Evolutionary conservation across 1,284 basidiomycete species (phyloP).

Genomic region (Bjerkandera adusta): DNA sequence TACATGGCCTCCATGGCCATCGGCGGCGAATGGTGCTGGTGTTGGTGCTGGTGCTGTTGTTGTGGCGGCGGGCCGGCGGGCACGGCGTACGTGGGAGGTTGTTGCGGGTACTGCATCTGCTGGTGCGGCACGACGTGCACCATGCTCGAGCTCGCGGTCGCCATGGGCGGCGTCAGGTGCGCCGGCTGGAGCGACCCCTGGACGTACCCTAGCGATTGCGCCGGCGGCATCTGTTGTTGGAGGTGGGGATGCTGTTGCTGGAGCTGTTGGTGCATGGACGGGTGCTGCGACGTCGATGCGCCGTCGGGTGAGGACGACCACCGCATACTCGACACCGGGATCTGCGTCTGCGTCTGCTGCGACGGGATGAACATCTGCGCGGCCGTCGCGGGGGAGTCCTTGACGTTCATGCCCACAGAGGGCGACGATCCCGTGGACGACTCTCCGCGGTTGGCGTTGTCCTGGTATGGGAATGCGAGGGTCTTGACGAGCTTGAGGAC

Average conservation of each 20-base stretch:
- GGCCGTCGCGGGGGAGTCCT: background rate
- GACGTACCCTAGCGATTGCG: too few relatives aligned
- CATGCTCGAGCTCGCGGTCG: too few relatives aligned
- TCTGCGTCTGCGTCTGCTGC: conserved; percentile 19
- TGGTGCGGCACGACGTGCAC: too few relatives aligned
- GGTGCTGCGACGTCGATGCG: background rate
- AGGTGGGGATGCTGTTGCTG: conserved; percentile 10
- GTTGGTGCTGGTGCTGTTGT: conserved; percentile 9
- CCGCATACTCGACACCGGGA: conserved; percentile 25
- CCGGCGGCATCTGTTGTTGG: conserved; percentile 9
- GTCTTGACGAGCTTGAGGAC: conserved; percentile 66
- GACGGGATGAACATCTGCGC: conserved; percentile 10
- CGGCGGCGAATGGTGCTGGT: conserved; percentile 11
- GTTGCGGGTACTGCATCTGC: conserved; percentile 14
- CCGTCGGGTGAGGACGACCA: conserved; percentile 18
- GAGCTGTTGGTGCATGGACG: conserved; percentile 8
- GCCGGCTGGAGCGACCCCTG: too few relatives aligned
- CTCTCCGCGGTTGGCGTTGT: conserved; percentile 42
- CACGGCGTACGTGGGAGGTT: conserved; percentile 8
- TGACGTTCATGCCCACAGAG: conserved; percentile 4
- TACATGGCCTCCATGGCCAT: background rate
- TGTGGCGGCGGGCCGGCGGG: conserved; percentile 8
- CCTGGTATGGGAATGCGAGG: conserved; percentile 77
- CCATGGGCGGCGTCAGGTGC: too few relatives aligned
- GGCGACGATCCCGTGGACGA: conserved; percentile 17